Percentiles rank a stretch among this genome's conserved stretches.
Evolutionary conservation across 768 basidiomycete genomes (phyloP).

Genomic region (Suillus subluteus): DNA sequence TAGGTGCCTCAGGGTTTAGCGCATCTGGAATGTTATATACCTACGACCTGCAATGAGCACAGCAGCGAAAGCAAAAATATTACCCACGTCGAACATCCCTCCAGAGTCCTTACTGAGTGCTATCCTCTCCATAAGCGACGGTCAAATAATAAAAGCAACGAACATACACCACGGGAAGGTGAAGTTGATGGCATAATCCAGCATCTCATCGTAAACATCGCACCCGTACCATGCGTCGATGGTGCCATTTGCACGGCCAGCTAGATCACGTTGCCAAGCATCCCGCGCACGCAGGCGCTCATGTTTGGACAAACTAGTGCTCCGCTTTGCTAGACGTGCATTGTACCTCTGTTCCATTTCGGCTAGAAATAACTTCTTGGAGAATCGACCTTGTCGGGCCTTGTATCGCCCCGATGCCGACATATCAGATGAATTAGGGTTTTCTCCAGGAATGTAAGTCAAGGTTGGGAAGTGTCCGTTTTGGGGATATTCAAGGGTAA

Average conservation of each 20-base stretch:
- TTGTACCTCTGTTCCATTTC: slow-evolving; percentile 28
- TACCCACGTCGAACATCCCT: slow-evolving; percentile 43
- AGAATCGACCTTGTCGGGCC: slow-evolving; percentile 15
- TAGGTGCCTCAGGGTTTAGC: slow-evolving; percentile 50
- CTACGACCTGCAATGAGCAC: slow-evolving; percentile 27
- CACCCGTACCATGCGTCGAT: slow-evolving; percentile 71
- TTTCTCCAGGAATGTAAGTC: slow-evolving; percentile 20
- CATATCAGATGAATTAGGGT: slow-evolving; percentile 4
- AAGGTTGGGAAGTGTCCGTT: slow-evolving; percentile 49
- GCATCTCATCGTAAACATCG: slow-evolving; percentile 61
- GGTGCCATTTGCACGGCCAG: slow-evolving; percentile 52
- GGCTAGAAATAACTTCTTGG: slow-evolving; percentile 24
- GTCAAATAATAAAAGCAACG: not conserved
- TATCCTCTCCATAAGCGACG: slow-evolving; percentile 14
- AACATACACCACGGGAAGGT: slow-evolving; percentile 62
- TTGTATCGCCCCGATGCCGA: slow-evolving; percentile 22
- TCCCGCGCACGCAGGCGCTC: slow-evolving; percentile 28
- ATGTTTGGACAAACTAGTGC: slow-evolving; percentile 25
- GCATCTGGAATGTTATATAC: slow-evolving; percentile 62
- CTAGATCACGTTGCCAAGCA: slow-evolving; percentile 50
- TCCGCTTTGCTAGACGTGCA: slow-evolving; percentile 25
- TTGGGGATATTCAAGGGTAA: slow-evolving; percentile 74
- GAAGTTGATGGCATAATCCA: slow-evolving; percentile 75
- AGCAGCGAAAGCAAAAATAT: not conserved
- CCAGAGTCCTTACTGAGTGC: slow-evolving; percentile 29